Conservation (phyloP, 768 basidiomycete genomes). For the Auricularia sp. region DNA sequence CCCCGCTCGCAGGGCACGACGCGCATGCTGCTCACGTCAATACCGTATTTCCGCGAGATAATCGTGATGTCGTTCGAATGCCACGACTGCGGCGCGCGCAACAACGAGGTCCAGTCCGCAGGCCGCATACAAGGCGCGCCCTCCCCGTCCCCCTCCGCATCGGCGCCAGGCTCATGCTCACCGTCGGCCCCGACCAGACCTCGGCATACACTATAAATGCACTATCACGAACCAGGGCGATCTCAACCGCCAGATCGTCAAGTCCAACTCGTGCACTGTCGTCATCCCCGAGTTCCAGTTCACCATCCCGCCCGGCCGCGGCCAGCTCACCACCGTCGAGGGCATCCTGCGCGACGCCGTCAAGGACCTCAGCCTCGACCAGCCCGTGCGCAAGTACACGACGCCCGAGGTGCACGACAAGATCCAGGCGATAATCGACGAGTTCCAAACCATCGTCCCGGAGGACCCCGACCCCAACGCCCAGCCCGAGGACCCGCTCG, state of each 20-base stretch:
- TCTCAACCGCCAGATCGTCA: constrained; percentile 87
- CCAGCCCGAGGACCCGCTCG: constrained; percentile 46
- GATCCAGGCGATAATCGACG: constrained; percentile 66
- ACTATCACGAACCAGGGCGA: constrained; percentile 65
- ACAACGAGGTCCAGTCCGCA: constrained; percentile 93
- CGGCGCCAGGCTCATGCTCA: background rate
- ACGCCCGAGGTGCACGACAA: constrained; percentile 60
- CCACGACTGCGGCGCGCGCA: constrained; percentile 77
- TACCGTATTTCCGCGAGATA: constrained; percentile 91
- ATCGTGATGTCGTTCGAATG: constrained; percentile 96
- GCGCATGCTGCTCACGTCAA: constrained; percentile 79
- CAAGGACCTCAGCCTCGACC: constrained; percentile 68
- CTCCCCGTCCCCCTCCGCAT: background rate
- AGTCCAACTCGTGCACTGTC: constrained; percentile 74
- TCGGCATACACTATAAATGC: constrained; percentile 73
- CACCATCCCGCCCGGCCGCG: constrained; percentile 76
- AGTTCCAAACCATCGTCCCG: constrained; percentile 49
- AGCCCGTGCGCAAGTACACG: constrained; percentile 73
- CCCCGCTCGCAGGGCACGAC: constrained; percentile 64
- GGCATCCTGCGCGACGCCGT: constrained; percentile 79
- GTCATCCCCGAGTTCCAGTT: constrained; percentile 80
- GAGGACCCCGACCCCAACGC: constrained; percentile 41
- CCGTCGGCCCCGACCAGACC: constrained; percentile 37
- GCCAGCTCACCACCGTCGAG: constrained; percentile 94
- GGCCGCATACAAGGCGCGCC: constrained; percentile 69